phyloP scores from a whole-genome alignment of 345 rosid genomes.

The Populus pruinosa region DNA sequence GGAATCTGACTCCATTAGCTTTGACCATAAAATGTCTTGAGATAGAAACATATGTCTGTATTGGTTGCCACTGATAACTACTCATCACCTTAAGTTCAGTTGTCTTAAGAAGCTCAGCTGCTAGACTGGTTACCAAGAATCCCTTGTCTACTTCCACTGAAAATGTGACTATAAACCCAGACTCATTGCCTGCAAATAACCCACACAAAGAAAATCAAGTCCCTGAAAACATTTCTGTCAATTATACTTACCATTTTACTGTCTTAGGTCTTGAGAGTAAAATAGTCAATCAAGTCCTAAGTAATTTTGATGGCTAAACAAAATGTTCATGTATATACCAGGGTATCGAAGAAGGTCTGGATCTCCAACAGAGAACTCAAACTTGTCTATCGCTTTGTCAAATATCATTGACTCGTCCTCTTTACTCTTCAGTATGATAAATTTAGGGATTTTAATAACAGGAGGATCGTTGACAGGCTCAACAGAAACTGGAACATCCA shows the following conservation, averaged over 20 bases:
- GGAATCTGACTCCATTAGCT: constrained; percentile 77
- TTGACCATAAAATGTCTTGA: constrained; percentile 64
- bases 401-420: constrained; percentile 51
- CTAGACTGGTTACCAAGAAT: constrained; percentile 52
- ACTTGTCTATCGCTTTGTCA: constrained; percentile 43
- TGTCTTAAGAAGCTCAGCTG: constrained; percentile 60
- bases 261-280: too few species aligned
- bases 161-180: constrained; percentile 52
- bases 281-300: neutral
- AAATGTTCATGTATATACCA: constrained; percentile 36
- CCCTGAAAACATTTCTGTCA: neutral
- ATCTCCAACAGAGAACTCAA: constrained; percentile 75
- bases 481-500: constrained; percentile 55
- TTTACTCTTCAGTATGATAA: constrained; percentile 42
- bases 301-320: neutral
- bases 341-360: constrained; percentile 70
- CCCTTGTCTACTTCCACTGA: constrained; percentile 82
- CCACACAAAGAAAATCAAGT: neutral
- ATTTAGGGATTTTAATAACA: constrained; percentile 50
- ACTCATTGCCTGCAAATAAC: constrained; percentile 48
- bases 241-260: neutral
- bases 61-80: constrained; percentile 72
- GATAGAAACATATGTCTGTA: constrained; percentile 79
- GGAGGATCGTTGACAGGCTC: constrained; percentile 87
- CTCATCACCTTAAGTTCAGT: constrained; percentile 72